Conservation (phyloP, 345 rosid genomes). For the Rhizophora mangle region DNA sequence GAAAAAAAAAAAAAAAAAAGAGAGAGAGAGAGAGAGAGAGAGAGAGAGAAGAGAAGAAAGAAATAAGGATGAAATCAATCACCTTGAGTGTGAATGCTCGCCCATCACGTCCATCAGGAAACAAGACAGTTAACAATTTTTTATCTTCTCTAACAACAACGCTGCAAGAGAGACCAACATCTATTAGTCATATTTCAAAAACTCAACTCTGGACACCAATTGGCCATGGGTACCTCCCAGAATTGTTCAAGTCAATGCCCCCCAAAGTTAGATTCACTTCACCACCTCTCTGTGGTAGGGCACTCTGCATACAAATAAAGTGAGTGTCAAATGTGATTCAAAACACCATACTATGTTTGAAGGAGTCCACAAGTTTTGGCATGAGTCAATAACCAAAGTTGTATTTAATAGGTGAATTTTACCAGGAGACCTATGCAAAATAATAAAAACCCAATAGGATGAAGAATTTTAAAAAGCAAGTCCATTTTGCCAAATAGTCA, state of each 20-base stretch:
- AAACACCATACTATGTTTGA: background rate
- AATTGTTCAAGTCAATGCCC: conserved; percentile 94
- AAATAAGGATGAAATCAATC: conserved; percentile 11
- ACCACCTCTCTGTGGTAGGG: conserved; percentile 87
- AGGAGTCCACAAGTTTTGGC: background rate
- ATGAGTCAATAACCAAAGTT: too few relatives aligned
- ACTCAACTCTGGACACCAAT: conserved; percentile 13
- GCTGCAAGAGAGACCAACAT: conserved; percentile 44
- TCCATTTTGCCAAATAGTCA: too few relatives aligned
- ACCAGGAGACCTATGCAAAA: too few relatives aligned
- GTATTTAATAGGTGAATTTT: too few relatives aligned
- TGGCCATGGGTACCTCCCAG: conserved; percentile 68
- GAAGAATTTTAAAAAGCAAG: too few relatives aligned
- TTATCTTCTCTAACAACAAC: conserved; percentile 98
- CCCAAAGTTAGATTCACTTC: conserved; percentile 95
- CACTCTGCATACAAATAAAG: conserved; percentile 49
- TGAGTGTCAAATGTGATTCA: background rate
- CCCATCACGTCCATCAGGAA: conserved; percentile 99
- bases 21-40: background rate
- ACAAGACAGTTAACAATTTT: conserved; percentile 83
- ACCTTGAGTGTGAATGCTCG: conserved; percentile 99
- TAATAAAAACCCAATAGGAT: too few relatives aligned
- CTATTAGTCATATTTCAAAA: conserved; percentile 21
- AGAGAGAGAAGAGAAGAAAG: background rate
- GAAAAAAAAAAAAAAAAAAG: conserved; percentile 3